Evolutionary conservation across 2,329 filamentous ascomycete species (phyloP).

Genomic region (Fusarium multiceps): DNA sequence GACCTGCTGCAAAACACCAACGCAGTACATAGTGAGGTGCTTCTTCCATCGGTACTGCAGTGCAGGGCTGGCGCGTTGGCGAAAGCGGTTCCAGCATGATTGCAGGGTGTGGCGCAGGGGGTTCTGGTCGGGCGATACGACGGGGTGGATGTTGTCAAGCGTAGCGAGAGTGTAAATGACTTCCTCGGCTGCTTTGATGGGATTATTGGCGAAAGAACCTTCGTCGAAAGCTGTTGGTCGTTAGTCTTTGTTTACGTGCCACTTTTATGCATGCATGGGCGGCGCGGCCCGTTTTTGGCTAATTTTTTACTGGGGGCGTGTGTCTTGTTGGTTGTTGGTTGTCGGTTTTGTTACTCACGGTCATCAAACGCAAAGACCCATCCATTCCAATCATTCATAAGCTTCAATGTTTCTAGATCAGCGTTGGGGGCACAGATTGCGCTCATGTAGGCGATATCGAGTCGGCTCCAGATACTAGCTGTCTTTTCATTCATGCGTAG

Average conservation of each 20-base stretch:
- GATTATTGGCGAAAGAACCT: constrained; percentile 21
- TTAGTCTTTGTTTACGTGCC: not conserved
- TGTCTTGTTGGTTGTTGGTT: not conserved
- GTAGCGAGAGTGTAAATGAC: constrained; percentile 28
- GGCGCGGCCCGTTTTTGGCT: constrained; percentile 16
- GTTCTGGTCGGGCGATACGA: constrained; percentile 16
- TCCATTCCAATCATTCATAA: constrained; percentile 32
- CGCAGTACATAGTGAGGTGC: constrained; percentile 26
- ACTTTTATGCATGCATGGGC: constrained; percentile 11
- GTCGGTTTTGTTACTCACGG: constrained; percentile 10
- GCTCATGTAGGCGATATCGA: constrained; percentile 28
- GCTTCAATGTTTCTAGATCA: constrained; percentile 22
- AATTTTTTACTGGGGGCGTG: not conserved
- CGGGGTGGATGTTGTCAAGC: constrained; percentile 21
- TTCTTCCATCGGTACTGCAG: constrained; percentile 30
- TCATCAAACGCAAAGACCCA: constrained; percentile 31
- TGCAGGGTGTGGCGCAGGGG: constrained; percentile 22
- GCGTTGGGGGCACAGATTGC: constrained; percentile 28
- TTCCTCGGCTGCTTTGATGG: constrained; percentile 29
- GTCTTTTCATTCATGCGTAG: constrained; percentile 25
- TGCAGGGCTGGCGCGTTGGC: constrained; percentile 12
- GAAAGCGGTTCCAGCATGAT: constrained; percentile 27
- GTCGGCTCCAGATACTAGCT: constrained; percentile 14
- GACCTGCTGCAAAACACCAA: constrained; percentile 24
- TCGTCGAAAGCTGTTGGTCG: constrained; percentile 22